These are phyloP conservation scores for Paxillus involutus DNA, from an alignment of 768 basidiomycete genomes.

Conservation along the genomic window DNA sequence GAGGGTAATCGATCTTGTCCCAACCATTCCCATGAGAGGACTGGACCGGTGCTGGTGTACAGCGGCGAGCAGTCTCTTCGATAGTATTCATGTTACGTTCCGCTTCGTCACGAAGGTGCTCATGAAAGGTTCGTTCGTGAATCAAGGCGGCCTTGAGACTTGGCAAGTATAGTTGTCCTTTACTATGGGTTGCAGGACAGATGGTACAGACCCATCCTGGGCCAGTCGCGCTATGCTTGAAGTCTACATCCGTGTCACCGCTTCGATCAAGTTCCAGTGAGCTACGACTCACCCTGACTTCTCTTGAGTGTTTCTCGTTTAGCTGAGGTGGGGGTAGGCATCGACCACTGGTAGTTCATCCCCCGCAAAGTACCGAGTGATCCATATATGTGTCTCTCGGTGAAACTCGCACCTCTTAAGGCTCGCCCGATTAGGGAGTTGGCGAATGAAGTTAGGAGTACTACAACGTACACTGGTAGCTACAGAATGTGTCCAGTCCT, in stretches of 20 bases:
- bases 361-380: neutral
- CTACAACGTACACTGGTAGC: no score
- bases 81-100: neutral
- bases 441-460: neutral
- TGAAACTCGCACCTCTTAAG: no score
- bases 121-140: constrained; percentile 28
- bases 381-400: constrained; percentile 12
- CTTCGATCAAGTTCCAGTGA: neutral
- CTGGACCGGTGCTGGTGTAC: constrained; percentile 5
- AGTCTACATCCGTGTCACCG: constrained; percentile 17
- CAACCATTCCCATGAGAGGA: constrained; percentile 23
- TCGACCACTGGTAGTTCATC: constrained; percentile 4
- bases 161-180: constrained; percentile 21
- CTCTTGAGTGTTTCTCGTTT: constrained; percentile 20
- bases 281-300: constrained; percentile 16
- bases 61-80: neutral
- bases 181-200: constrained; percentile 24
- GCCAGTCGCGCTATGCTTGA: constrained; percentile 24
- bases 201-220: constrained; percentile 34
- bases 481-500: no score
- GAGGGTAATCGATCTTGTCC: constrained; percentile 30
- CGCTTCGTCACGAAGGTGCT: constrained; percentile 15
- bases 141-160: constrained; percentile 28
- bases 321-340: constrained; percentile 19
- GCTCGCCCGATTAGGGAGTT: constrained; percentile 2